Evolutionary conservation across 2,329 filamentous ascomycete genomes (phyloP).

Genomic region (Leptographium procerum): DNA sequence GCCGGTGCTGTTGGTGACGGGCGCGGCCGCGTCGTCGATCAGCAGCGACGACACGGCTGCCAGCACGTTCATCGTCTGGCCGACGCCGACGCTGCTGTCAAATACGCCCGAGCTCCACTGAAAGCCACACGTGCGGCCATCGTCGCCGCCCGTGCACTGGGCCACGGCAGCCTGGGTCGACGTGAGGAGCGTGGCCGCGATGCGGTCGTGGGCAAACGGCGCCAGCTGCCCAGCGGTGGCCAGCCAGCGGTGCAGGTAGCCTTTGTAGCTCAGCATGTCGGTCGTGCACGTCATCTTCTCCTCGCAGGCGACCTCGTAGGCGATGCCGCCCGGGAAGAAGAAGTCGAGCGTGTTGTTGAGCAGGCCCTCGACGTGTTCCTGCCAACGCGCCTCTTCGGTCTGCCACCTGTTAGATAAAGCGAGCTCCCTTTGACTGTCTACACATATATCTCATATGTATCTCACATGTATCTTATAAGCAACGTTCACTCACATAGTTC

Average conservation of each 20-base stretch:
- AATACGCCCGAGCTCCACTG: slow-evolving; percentile 36
- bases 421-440: neutral
- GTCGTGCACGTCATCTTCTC: slow-evolving; percentile 35
- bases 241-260: slow-evolving; percentile 41
- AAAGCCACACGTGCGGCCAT: slow-evolving; percentile 37
- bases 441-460: too few relatives aligned
- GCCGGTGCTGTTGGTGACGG: slow-evolving; percentile 31
- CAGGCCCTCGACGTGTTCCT: slow-evolving; percentile 34
- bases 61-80: slow-evolving; percentile 44
- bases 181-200: slow-evolving; percentile 32
- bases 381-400: slow-evolving; percentile 22
- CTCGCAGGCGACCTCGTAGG: slow-evolving; percentile 48
- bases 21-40: slow-evolving; percentile 19
- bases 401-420: neutral
- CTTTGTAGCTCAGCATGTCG: slow-evolving; percentile 50
- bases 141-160: slow-evolving; percentile 34
- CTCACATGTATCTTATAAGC: too few relatives aligned
- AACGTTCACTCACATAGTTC: slow-evolving; percentile 27
- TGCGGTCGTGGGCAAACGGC: slow-evolving; percentile 31
- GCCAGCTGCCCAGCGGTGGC: slow-evolving; percentile 36
- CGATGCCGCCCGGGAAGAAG: slow-evolving; percentile 34
- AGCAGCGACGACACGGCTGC: slow-evolving; percentile 36
- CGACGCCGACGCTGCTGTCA: slow-evolving; percentile 39
- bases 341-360: slow-evolving; percentile 29
- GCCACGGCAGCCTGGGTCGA: slow-evolving; percentile 37